Evolutionary conservation across 495 filamentous ascomycete species (phyloP).

Genomic region (Elasticomyces elasticus): DNA sequence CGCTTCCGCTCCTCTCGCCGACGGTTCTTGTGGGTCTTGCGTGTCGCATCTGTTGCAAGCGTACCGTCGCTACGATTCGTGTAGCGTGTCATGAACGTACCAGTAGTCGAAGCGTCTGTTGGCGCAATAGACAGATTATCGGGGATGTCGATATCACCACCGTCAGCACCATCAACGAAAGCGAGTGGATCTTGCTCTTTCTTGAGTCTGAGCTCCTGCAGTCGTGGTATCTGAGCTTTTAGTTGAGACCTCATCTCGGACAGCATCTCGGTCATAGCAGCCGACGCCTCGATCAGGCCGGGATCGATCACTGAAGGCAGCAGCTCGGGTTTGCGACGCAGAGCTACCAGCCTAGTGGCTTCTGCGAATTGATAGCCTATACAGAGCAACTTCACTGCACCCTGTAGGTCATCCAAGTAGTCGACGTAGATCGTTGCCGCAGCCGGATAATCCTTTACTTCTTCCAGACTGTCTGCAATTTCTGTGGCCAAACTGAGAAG

Average conservation of each 20-base stretch:
- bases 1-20: constrained; percentile 87
- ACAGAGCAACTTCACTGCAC: constrained; percentile 62
- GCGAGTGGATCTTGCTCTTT: constrained; percentile 66
- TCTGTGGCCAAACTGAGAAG: constrained; percentile 52
- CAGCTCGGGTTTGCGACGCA: constrained; percentile 38
- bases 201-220: constrained; percentile 68
- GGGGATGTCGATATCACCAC: constrained; percentile 55
- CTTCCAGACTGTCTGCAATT: constrained; percentile 62
- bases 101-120: constrained; percentile 66
- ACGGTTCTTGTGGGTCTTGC: constrained; percentile 73
- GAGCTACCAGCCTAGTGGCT: constrained; percentile 59
- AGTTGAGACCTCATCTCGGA: constrained; percentile 85
- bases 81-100: constrained; percentile 83
- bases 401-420: constrained; percentile 59
- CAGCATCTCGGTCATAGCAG: constrained; percentile 72
- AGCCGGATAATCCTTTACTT: constrained; percentile 68
- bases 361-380: constrained; percentile 76
- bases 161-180: constrained; percentile 43
- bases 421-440: constrained; percentile 74
- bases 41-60: constrained; percentile 50
- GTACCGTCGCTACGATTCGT: constrained; percentile 67
- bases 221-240: constrained; percentile 69
- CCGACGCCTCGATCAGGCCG: constrained; percentile 66
- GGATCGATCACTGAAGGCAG: constrained; percentile 57
- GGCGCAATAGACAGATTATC: constrained; percentile 89